Evolutionary conservation across 2,329 filamentous ascomycete genomes (phyloP), one percentile per base, ranked within the genome.

Genomic region (Fusarium algeriense): DNA sequence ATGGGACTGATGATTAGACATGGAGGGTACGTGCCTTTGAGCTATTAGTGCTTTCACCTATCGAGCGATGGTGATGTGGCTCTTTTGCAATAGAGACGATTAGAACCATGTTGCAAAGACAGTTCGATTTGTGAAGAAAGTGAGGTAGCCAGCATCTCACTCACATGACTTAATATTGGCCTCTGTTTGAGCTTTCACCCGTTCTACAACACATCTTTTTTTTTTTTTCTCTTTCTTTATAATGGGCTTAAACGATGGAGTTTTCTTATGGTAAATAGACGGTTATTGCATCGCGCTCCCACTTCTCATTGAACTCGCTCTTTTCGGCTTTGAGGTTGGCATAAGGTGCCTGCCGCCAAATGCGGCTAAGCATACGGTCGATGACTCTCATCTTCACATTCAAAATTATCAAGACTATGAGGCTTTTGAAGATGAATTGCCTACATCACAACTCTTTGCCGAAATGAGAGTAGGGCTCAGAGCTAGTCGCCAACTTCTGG

Each of bases 1-100:
- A 82, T 50, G 69, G 57, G 2, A 70, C 68, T n/a, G 67, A 76
- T 19, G 66, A 69, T 30, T 69, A 69, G 46, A 61, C 26, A 62
- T 56, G 60, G 28, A 58, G 20, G 26, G 7, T 1, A 3, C 7
- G 12, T 28, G 19, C 2, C 28, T 34, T 14, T 17, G 8, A 34
- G 12, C 49, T 32, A 55, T 30, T 19, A 9, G 20, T 43, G 3
- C 3, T 26, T 32, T 17, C 19, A 10, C 17, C 35, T n/a, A 19
- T 19, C 30, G 14, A 19, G 48, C n/a, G 5, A 41, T 7, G 15
- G 37, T 11, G 19, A 32, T n/a, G 23, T 23, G 15, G 20, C 1
- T 6, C 50, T 19, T 6, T 13, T 14, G 7, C 5, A 19, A 3
- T 23, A 14, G 38, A 17, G 34, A 32, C 4, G 37, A 17, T 5